These are phyloP conservation scores for Tulasnella sp. DNA, from an alignment of 768 basidiomycete genomes.

Conservation along the genomic window DNA sequence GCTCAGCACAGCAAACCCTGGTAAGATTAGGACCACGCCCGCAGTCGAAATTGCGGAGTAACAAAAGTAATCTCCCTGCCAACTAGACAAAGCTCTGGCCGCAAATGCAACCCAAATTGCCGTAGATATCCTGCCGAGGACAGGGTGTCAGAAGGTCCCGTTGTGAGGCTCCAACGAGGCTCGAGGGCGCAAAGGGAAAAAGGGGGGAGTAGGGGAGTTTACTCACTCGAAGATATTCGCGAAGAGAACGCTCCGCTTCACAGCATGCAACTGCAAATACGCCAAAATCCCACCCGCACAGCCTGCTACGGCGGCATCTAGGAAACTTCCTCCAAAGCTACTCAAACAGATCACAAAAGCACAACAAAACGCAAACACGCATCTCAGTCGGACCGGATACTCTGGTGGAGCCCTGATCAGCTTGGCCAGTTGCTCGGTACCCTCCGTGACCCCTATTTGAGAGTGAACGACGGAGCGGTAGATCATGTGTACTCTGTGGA, in stretches of 20 bases:
- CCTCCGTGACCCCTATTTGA: constrained; percentile 78
- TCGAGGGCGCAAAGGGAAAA: background rate
- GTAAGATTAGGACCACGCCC: constrained; percentile 82
- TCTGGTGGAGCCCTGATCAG: constrained; percentile 61
- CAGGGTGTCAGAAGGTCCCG: background rate
- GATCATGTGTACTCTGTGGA: constrained; percentile 78
- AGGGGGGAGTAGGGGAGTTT: constrained; percentile 25
- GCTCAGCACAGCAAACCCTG: constrained; percentile 78
- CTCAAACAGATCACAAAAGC: constrained; percentile 78
- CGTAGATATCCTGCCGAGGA: constrained; percentile 61
- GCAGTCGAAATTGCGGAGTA: constrained; percentile 88
- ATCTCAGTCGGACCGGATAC: constrained; percentile 52
- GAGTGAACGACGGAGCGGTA: constrained; percentile 90
- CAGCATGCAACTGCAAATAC: constrained; percentile 68
- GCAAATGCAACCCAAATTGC: constrained; percentile 76
- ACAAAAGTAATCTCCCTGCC: constrained; percentile 74
- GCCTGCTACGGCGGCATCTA: constrained; percentile 81
- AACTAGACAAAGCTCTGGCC: constrained; percentile 78
- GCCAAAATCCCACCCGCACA: constrained; percentile 60
- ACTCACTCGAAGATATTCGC: constrained; percentile 90
- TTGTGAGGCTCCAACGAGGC: constrained; percentile 3
- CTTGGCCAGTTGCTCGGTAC: constrained; percentile 57
- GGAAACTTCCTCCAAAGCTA: constrained; percentile 76
- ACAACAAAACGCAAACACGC: constrained; percentile 63
- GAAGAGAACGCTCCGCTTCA: constrained; percentile 71